Evolutionary conservation across 371 early-diverging fungal genomes (phyloP), one percentile per base, ranked within the genome.

Genomic region (Rhizopus microsporus): DNA sequence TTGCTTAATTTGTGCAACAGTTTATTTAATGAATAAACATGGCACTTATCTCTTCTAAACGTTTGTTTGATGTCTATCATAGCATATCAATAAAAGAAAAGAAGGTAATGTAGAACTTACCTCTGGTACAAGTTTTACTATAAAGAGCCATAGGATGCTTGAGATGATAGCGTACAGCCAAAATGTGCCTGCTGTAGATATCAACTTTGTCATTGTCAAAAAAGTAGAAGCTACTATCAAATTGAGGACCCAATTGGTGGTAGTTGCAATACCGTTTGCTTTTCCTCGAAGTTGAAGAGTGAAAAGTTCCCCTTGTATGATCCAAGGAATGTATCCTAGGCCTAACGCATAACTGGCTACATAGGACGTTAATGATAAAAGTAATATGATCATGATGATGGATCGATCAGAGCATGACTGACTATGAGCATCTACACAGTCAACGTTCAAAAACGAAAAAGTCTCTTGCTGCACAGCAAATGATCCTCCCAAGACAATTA

Each of bases 281-380:
- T 80, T 76, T 31, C 85, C 84, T 15, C 86, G 74, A 31, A 83
- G 56, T 31, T 72, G 65, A n/a, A 82, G 64, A 3, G 78, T 73
- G 55, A 87, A 85, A 4, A 87, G 45, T 57, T 87, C 87, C 33
- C 82, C 80, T 52, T 85, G 84, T 16, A 87, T 74, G 17, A 85
- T 54, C 67, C 69, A 73, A 3, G 85, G 85, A 4, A 80, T 78
- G 69, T 83, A 80, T 1, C 87, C 87, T 6, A 87, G 51, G 7
- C 87, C 87, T 10, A 83, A 63, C n/a, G 84, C 87, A 60, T 84
- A 87, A 13, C 77, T 70, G 0, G 76, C 83, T 7, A 85, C 83
- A 66, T 82, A 85, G 12, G 81, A 62, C 9, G 80, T 68, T 10
- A 82, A 52, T 1, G 71, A 56, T 9, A 57, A 13, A 3, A 69